Base-by-base conservation (phyloP, 805 yeast species). In the Suhomyces kilbournensis region DNA sequence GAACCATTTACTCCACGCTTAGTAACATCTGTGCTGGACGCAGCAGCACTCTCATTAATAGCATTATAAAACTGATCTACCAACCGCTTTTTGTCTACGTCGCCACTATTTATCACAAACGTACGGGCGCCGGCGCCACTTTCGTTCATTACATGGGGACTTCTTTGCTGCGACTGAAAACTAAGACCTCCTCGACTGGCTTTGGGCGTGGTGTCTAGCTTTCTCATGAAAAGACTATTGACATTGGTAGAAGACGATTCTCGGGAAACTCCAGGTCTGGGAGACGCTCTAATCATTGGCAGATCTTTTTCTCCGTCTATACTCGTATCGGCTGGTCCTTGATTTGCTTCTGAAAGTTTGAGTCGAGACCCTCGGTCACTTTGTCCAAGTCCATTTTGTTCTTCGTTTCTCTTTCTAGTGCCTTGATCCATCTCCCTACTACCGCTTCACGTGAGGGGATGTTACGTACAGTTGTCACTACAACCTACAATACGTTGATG, bases 11-110 rank as follows among this genome's bases (percentile, higher is more conserved):
- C 22, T 3, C 42, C 32, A 10, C 45, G 34, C 20, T 48, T 48
- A n/a, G 46, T 15, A 26, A 46, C 34, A 34, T 46, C 48, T 8
- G 48, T 22, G n/a, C 39, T 46, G 28, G 50, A 48, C 12, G 19
- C 12, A 12, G 22, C 46, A 8, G 25, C 40, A n/a, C 47, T 15
- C 19, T 68, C 72, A 44, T 59, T 59, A 38, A 57, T 32, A 43
- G 68, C 46, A 45, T 57, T 68, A 59, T 70, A 72, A 57, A 75
- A 75, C 57, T 74, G 78, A 52, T 73, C 76, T 47, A 73, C 78
- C 50, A 75, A 59, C 32, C 74, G 60, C 54, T 72, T 71, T 42
- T 62, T 61, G 48, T 66, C 71, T 28, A 50, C 53, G 10, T 46
- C 54, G 19, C 35, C 46, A 4, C 40, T 48, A 20, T 10, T 40